Conservation (phyloP, 108 stramenopile genomes). For the Cylindrotheca closterium region DNA sequence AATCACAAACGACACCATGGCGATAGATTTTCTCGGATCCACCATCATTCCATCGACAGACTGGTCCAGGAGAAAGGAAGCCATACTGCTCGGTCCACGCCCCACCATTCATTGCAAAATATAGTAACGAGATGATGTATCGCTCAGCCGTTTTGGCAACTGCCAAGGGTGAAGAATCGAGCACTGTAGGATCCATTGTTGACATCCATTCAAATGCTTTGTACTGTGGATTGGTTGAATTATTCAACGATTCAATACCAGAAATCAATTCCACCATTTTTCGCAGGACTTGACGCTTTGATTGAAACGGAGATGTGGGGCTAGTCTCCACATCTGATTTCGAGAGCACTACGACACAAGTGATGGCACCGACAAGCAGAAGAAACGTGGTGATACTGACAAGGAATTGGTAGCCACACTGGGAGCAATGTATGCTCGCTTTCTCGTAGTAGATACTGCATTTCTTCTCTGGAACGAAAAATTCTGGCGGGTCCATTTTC, state of each 20-base stretch:
- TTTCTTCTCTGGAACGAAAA: too few species aligned
- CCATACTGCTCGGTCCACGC: constrained; percentile 12
- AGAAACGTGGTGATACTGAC: too few species aligned
- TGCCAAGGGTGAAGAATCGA: not conserved
- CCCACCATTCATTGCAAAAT: constrained; percentile 38
- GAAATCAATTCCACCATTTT: constrained; percentile 6
- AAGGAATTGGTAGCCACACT: too few species aligned
- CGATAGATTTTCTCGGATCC: not conserved
- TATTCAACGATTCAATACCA: constrained; percentile 5
- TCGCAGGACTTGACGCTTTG: not conserved
- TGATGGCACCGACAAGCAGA: too few species aligned
- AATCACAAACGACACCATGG: constrained; percentile 7
- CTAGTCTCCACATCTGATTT: too few species aligned
- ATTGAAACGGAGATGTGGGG: too few species aligned
- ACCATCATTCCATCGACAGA: constrained; percentile 15
- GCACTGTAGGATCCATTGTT: not conserved
- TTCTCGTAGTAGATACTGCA: too few species aligned
- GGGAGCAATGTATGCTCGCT: too few species aligned
- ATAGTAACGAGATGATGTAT: constrained; percentile 37
- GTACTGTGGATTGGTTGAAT: constrained; percentile 6
- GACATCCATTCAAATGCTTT: constrained; percentile 27
- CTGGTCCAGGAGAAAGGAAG: constrained; percentile 1
- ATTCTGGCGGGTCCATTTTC: too few species aligned
- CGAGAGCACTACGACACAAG: too few species aligned
- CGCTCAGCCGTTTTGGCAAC: constrained; percentile 7